phyloP scores from a whole-genome alignment of 768 basidiomycete genomes.

The Amanita thiersii region DNA sequence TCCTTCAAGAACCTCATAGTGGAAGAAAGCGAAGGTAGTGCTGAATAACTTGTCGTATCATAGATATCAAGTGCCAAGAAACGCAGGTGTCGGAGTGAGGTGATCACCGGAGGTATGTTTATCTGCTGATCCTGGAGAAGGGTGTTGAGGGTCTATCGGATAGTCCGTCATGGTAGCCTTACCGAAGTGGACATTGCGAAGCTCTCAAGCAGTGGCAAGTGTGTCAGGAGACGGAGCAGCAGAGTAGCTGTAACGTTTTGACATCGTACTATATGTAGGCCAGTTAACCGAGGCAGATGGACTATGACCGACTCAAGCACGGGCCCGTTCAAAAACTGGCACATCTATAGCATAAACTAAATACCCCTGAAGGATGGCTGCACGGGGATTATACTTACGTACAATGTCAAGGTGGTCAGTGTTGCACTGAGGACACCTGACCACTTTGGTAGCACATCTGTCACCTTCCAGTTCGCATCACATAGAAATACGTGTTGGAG shows the following conservation, averaged over 20 bases:
- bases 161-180: slow-evolving; percentile 19
- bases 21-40: slow-evolving; percentile 21
- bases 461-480: slow-evolving; percentile 51
- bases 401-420: slow-evolving; percentile 48
- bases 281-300: slow-evolving; percentile 44
- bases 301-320: slow-evolving; percentile 39
- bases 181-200: slow-evolving; percentile 58
- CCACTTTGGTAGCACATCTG: slow-evolving; percentile 57
- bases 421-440: slow-evolving; percentile 29
- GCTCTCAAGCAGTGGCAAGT: slow-evolving; percentile 50
- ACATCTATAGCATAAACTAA: slow-evolving; percentile 31
- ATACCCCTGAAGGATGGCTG: background rate
- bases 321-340: slow-evolving; percentile 42
- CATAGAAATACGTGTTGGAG: slow-evolving; percentile 47
- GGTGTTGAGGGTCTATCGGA: background rate
- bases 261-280: slow-evolving; percentile 57
- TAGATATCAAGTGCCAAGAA: slow-evolving; percentile 49
- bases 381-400: slow-evolving; percentile 32
- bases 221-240: slow-evolving; percentile 35
- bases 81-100: slow-evolving; percentile 31
- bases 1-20: slow-evolving; percentile 24
- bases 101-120: slow-evolving; percentile 18
- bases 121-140: slow-evolving; percentile 1
- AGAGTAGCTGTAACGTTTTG: slow-evolving; percentile 43
- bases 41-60: slow-evolving; percentile 20